phyloP scores from a whole-genome alignment of 2,329 filamentous ascomycete species.

The Fusarium fracticaudum region DNA sequence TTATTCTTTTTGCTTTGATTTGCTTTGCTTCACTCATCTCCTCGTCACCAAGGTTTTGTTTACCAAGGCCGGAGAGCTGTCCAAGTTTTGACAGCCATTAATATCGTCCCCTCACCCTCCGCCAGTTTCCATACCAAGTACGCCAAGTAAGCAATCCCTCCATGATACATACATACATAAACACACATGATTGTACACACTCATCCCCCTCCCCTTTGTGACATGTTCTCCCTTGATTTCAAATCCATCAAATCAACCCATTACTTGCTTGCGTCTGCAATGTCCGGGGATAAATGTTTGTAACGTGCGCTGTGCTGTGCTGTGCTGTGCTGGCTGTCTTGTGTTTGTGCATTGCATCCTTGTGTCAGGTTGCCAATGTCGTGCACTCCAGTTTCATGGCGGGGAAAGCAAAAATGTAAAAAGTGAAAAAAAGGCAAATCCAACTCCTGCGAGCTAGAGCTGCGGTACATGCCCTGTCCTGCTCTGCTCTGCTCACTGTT shows the following conservation, averaged over 20 bases:
- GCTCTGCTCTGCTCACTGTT: constrained; percentile 15
- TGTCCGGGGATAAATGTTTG: constrained; percentile 30
- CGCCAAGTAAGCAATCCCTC: constrained; percentile 3
- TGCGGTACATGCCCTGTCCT: not conserved
- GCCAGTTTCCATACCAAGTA: constrained; percentile 2
- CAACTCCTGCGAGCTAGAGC: constrained; percentile 36
- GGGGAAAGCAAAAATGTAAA: constrained; percentile 15
- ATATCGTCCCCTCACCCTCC: constrained; percentile 30
- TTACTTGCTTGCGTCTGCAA: constrained; percentile 18
- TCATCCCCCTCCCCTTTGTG: constrained; percentile 19
- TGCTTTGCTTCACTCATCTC: constrained; percentile 10
- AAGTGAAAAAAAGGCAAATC: constrained; percentile 23
- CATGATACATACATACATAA: not conserved
- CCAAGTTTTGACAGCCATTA: constrained; percentile 31
- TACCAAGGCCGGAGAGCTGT: constrained; percentile 38
- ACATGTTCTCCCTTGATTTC: constrained; percentile 26
- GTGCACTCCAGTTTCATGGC: constrained; percentile 14
- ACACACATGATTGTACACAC: constrained; percentile 39
- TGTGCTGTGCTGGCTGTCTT: not conserved
- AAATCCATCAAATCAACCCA: constrained; percentile 18
- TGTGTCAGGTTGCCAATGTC: constrained; percentile 7
- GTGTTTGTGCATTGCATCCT: constrained; percentile 19
- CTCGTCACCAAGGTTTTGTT: constrained; percentile 25
- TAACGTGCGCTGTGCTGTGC: not conserved
- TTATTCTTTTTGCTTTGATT: constrained; percentile 3